These are phyloP conservation scores for Eucalyptus grandis DNA, from an alignment of 345 rosid genomes.

Conservation along the genomic window DNA sequence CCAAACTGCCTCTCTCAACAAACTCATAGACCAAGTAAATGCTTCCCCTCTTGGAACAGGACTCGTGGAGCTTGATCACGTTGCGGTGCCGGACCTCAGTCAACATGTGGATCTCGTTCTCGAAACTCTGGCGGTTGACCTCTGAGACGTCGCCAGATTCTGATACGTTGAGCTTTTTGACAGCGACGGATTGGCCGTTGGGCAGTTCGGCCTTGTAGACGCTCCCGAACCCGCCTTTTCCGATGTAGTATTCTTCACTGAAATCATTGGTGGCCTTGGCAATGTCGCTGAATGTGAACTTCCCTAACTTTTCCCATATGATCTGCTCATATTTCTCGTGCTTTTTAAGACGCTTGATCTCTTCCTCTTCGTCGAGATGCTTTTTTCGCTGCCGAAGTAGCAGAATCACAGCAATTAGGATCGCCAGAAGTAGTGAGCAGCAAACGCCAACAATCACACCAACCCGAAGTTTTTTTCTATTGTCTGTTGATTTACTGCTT, in stretches of 20 bases:
- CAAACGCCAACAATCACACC: conserved; percentile 22
- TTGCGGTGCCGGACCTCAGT: conserved; percentile 49
- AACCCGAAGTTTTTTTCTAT: conserved; percentile 7
- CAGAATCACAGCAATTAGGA: neutral
- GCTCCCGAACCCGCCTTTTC: conserved; percentile 52
- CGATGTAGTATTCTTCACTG: conserved; percentile 30
- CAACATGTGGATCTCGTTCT: conserved; percentile 41
- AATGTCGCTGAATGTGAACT: conserved; percentile 40
- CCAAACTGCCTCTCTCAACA: conserved; percentile 43
- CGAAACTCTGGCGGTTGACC: conserved; percentile 25
- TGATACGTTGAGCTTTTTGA: conserved; percentile 28
- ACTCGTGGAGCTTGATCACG: conserved; percentile 53
- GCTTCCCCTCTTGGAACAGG: conserved; percentile 25
- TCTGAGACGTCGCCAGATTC: conserved; percentile 23
- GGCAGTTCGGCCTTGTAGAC: conserved; percentile 42
- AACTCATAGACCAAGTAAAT: conserved; percentile 49
- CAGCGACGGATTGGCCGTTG: conserved; percentile 37
- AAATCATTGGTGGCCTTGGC: conserved; percentile 42
- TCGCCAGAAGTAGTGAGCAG: neutral
- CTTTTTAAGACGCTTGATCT: neutral
- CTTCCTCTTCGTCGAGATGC: conserved; percentile 22
- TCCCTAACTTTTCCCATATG: conserved; percentile 48
- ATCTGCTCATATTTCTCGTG: conserved; percentile 1
- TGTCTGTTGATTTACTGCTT: neutral
- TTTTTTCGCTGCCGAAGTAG: neutral